Percentiles rank a stretch among this genome's conserved stretches.
These are phyloP conservation scores for Wickerhamomyces bovis DNA, from an alignment of 805 yeast species.

Conservation along the genomic window DNA sequence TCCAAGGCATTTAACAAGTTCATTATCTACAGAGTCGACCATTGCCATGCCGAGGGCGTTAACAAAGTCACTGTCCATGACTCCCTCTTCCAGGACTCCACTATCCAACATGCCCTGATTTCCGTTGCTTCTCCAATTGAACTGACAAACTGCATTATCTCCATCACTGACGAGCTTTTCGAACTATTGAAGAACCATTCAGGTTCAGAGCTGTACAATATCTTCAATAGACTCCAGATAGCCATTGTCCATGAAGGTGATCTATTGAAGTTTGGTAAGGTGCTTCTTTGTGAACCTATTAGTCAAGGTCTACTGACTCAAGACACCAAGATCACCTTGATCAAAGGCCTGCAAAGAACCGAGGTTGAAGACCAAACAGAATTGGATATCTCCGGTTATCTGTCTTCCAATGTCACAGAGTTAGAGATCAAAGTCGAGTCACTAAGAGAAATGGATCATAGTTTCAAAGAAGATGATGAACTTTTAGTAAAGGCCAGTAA, in stretches of 20 bases:
- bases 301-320: conserved; percentile 53
- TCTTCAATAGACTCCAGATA: conserved; percentile 9
- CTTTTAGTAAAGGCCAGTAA: conserved; percentile 41
- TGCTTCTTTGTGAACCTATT: conserved; percentile 65
- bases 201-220: conserved; percentile 9
- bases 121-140: conserved; percentile 10
- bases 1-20: conserved; percentile 3
- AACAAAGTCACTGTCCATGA: conserved; percentile 5
- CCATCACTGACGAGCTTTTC: conserved; percentile 18
- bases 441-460: conserved; percentile 1
- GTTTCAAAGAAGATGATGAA: conserved; percentile 38
- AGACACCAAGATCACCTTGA: conserved; percentile 49
- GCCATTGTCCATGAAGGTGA: conserved; percentile 18
- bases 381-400: conserved; percentile 15
- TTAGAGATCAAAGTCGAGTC: conserved; percentile 7
- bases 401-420: conserved; percentile 1
- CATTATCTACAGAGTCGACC: conserved; percentile 7
- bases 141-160: conserved; percentile 16
- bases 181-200: conserved; percentile 12
- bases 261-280: conserved; percentile 29
- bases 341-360: conserved; percentile 25
- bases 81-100: conserved; percentile 8
- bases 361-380: neutral
- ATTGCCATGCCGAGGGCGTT: conserved; percentile 6
- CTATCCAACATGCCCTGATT: conserved; percentile 16